Conservation (phyloP, 306 rosid genomes). For the Sesbania bispinosa region DNA sequence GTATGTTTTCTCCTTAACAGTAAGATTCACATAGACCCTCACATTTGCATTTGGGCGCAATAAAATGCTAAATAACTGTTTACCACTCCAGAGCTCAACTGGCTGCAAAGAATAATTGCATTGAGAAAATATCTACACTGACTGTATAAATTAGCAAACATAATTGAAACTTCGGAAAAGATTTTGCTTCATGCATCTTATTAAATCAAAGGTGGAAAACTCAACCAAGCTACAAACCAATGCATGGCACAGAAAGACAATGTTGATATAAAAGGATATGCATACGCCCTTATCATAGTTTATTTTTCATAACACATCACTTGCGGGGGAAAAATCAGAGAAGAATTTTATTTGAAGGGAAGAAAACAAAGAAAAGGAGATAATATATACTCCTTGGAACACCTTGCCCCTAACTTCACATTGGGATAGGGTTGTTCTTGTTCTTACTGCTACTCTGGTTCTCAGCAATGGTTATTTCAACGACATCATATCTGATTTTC, state of each 20-base stretch:
- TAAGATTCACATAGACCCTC: constrained; percentile 76
- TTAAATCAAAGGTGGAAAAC: not conserved
- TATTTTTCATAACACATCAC: not conserved
- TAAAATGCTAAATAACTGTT: constrained; percentile 80
- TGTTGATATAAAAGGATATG: not conserved
- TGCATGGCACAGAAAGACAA: not conserved
- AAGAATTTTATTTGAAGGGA: not conserved
- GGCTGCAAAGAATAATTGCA: constrained; percentile 61
- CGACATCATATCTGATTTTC: not conserved
- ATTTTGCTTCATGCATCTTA: constrained; percentile 6
- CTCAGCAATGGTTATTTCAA: not conserved
- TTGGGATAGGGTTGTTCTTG: not conserved
- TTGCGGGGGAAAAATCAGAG: too few relatives aligned
- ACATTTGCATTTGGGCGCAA: constrained; percentile 81
- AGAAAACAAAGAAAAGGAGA: not conserved
- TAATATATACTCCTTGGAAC: not conserved
- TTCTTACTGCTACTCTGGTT: not conserved
- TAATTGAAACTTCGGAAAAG: not conserved
- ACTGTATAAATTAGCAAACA: constrained; percentile 5
- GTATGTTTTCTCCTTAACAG: constrained; percentile 76
- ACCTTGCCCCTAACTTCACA: too few relatives aligned
- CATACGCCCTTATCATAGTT: not conserved
- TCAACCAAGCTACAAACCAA: not conserved
- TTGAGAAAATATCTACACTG: not conserved
- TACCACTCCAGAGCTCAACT: constrained; percentile 96